A percentile compares a stretch with the other conserved stretches of the same genome.
These are phyloP conservation scores for Astrephomene gubernaculifera DNA, from an alignment of 139 green algal species.

Conservation along the genomic window DNA sequence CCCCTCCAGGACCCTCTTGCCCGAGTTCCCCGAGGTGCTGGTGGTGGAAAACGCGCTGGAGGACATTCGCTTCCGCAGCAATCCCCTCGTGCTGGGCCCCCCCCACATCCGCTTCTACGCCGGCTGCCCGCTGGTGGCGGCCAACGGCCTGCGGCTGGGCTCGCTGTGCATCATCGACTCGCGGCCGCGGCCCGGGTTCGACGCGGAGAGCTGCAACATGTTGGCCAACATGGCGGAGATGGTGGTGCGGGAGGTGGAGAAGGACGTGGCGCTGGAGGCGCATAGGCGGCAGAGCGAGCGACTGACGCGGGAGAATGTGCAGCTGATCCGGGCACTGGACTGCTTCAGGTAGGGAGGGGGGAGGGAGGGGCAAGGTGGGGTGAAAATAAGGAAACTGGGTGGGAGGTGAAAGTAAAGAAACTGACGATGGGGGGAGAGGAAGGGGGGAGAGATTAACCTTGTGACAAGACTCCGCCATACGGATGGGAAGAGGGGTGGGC, in stretches of 20 bases:
- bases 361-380: neutral
- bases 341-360: slow-evolving; percentile 63
- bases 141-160: slow-evolving; percentile 72
- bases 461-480: no score
- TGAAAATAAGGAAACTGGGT: no score
- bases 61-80: slow-evolving; percentile 83
- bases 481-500: no score
- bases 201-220: slow-evolving; percentile 78
- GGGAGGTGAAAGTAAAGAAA: no score
- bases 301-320: slow-evolving; percentile 56
- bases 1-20: slow-evolving; percentile 78
- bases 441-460: no score
- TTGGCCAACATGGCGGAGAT: slow-evolving; percentile 81
- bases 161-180: slow-evolving; percentile 86
- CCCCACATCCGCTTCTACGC: slow-evolving; percentile 92
- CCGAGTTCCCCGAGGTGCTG: slow-evolving; percentile 74
- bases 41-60: slow-evolving; percentile 79
- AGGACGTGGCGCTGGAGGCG: slow-evolving; percentile 73
- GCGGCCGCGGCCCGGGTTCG: slow-evolving; percentile 77
- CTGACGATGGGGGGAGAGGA: no score
- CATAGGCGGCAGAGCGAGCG: slow-evolving; percentile 44
- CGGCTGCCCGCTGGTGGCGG: slow-evolving; percentile 81
- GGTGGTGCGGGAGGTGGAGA: slow-evolving; percentile 88
- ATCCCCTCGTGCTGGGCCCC: slow-evolving; percentile 76
- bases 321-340: slow-evolving; percentile 75